Conservation (phyloP, 2,329 filamentous ascomycete genomes). For the Colletotrichum graminicola region DNA sequence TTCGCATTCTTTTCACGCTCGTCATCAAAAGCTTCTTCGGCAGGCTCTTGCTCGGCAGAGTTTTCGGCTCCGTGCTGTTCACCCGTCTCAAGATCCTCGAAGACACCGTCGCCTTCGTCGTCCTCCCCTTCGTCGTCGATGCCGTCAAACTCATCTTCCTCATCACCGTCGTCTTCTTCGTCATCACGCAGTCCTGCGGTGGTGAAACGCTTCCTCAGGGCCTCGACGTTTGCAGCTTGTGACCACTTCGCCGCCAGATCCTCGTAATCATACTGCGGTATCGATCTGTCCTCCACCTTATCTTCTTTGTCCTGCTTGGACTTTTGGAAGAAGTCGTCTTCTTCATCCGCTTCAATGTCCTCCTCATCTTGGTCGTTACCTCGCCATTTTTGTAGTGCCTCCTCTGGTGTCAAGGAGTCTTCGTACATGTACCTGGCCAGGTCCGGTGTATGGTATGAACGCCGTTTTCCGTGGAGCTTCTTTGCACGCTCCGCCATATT, state of each 20-base stretch:
- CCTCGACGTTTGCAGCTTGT: conserved; percentile 80
- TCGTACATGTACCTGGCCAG: conserved; percentile 93
- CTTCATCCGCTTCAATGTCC: conserved; percentile 67
- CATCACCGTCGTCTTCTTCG: conserved; percentile 61
- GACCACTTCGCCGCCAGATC: conserved; percentile 89
- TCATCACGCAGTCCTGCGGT: conserved; percentile 66
- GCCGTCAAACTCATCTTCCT: conserved; percentile 62
- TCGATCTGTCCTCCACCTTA: conserved; percentile 80
- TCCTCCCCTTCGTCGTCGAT: conserved; percentile 65
- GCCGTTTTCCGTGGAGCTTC: conserved; percentile 76
- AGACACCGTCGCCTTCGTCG: conserved; percentile 64
- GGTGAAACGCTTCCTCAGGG: conserved; percentile 80
- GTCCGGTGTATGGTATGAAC: conserved; percentile 82
- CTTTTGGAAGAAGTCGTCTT: conserved; percentile 76
- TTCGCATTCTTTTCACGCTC: conserved; percentile 93
- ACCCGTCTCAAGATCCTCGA: conserved; percentile 81
- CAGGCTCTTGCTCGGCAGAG: conserved; percentile 49
- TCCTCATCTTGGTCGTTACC: conserved; percentile 72
- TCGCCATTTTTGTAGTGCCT: conserved; percentile 84
- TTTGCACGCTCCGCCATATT: conserved; percentile 83
- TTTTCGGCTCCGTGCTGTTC: conserved; percentile 64
- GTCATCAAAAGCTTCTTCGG: conserved; percentile 74
- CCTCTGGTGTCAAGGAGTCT: conserved; percentile 77
- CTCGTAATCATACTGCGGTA: conserved; percentile 85
- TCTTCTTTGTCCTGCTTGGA: conserved; percentile 75